Base-by-base conservation (phyloP, 768 basidiomycete species). In the Auricularia sp. region DNA sequence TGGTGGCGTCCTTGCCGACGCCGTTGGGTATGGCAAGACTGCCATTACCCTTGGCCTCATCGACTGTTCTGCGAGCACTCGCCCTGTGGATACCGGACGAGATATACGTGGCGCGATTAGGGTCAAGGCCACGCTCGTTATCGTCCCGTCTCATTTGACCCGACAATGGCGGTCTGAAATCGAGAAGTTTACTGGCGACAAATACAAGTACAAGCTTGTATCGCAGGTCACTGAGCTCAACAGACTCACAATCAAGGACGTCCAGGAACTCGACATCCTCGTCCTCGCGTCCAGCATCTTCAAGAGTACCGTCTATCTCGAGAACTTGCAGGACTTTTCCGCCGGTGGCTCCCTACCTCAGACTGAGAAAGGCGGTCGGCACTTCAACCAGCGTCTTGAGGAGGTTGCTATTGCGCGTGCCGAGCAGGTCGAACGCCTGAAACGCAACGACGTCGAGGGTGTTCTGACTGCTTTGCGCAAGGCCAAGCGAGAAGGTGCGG, bases 1-100 rank as follows among this genome's bases (percentile, higher is more conserved):
- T 63, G 94, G 95, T 18, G 94, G 95, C 11, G 94, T 97, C 60
- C 84, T 97, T 56, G 94, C 94, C 12, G 95, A 98, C 70, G 89
- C 95, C 77, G 95, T 98, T 66, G 95, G 95, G 61, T 98, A 98
- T 71, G 95, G 95, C 18, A 98, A 98, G 77, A 98, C 95, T 0
- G 94, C 93, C 23, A 95, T 97, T 68, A 93, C 92, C 2, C 81
- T 98, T 35, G 94, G 88, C 21, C 81, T 98, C 65, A 88, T 97
- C 67, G 90, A 93, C 70, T 87, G 87, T 70, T 80, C 86, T 23
- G 75, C 78, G 21, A 80, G 83, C 68, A 74, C 75, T 18, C 34
- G 36, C 2, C 69, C 73, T 11, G 64, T 66, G 4, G 73, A 75
- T 36, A 73, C 78, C 62, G 61, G 64, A 1, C 34, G 43, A 4